Evolutionary conservation across 805 yeast species (phyloP).

Genomic region (Starmerella asiatica): DNA sequence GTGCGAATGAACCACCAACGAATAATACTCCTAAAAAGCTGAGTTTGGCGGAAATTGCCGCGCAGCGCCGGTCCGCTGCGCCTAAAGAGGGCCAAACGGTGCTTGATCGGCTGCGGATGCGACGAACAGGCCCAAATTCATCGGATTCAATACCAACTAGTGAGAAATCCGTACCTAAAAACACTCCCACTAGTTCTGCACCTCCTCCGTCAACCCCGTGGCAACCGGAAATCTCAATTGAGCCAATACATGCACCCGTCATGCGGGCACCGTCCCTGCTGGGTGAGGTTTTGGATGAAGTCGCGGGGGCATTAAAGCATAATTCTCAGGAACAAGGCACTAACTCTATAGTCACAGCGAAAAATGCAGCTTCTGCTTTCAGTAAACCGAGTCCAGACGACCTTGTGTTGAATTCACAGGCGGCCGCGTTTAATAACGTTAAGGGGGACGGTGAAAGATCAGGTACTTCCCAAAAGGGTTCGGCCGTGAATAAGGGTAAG

Average conservation of each 20-base stretch:
- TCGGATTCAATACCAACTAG: no score
- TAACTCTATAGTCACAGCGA: conserved; percentile 28
- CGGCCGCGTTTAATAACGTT: conserved; percentile 19
- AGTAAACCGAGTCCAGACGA: conserved; percentile 75
- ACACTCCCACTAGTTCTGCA: not conserved
- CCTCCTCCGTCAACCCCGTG: not conserved
- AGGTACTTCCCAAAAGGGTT: no score
- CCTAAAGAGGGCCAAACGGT: not conserved
- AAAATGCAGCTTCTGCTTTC: conserved; percentile 31
- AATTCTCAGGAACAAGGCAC: conserved; percentile 2
- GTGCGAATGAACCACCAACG: not conserved
- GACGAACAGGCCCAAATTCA: not conserved
- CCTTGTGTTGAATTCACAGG: conserved; percentile 45
- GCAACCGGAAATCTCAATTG: conserved; percentile 7
- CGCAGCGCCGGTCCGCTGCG: conserved; percentile 1
- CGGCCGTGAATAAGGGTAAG: no score
- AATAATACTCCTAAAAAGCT: not conserved
- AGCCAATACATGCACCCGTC: not conserved
- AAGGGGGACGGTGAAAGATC: no score
- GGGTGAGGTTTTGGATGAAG: conserved; percentile 12
- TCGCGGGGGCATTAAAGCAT: not conserved
- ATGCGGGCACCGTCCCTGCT: conserved; percentile 7
- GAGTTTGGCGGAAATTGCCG: conserved; percentile 10
- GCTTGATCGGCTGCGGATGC: conserved; percentile 2
- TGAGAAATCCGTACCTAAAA: not conserved